Evolutionary conservation across 495 filamentous ascomycete genomes (phyloP), one percentile per base, ranked within the genome.

Genomic region (Aspergillus sparsus): DNA sequence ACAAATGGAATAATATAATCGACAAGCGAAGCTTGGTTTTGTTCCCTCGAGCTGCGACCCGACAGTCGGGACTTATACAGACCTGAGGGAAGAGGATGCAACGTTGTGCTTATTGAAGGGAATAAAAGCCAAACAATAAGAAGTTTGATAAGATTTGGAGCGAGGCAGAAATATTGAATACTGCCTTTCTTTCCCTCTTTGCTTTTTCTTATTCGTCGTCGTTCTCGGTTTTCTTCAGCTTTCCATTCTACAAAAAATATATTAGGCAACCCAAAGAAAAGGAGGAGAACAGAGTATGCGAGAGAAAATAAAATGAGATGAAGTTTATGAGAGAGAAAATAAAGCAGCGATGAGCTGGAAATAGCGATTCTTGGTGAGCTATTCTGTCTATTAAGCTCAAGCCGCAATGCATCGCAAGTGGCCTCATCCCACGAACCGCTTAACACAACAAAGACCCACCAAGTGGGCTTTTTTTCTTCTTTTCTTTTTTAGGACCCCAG

Each of bases 351-450:
- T 27, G 21, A 27, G 21, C 21, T 27, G 21, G 21, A 27, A 27
- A 27, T 27, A 27, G 21, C 3, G 31, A 12, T 16, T 11, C 6
- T 7, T 37, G 13, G n/a, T 37, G 15, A 50, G 49, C 56, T 53
- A 52, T 51, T 53, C 42, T 13, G 18, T 12, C 47, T 52, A 52
- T 58, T 58, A 58, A 58, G 56, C 56, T 58, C 56, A 52, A 27
- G 44, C 49, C 7, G 37, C 36, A 45, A 21, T n/a, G 49, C 21
- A 7, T 51, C 12, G 10, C 47, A 58, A 21, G 56, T 42, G 56
- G 11, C 49, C 21, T 41, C 27, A 11, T 42, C 12, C 12, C 36
- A 31, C 11, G 34, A 49, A 51, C 27, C 31, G 0, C 21, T 31
- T 31, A 51, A 51, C 34, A 7, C 21, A 21, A 51, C 49, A 12